phyloP scores from a whole-genome alignment of 2,329 filamentous ascomycete species.

The Ophiostoma himal-ulmi region DNA sequence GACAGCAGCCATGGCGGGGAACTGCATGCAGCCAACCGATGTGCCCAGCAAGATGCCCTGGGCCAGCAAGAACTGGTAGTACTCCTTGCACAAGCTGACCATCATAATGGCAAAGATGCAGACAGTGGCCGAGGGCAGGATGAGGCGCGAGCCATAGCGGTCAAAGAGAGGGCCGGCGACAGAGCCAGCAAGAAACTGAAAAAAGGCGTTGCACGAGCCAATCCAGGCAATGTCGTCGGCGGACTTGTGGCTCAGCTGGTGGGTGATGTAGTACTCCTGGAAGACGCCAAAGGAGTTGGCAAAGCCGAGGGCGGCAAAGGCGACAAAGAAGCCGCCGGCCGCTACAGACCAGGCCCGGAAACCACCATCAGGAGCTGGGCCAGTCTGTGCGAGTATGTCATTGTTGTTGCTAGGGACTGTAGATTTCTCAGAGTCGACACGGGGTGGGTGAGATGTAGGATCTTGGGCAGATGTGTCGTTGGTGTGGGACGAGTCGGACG shows the following conservation, averaged over 20 bases:
- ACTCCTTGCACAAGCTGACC: slow-evolving; percentile 34
- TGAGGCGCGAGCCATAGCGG: slow-evolving; percentile 38
- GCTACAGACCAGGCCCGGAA: slow-evolving; percentile 22
- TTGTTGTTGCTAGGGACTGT: not conserved
- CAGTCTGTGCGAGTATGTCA: not conserved
- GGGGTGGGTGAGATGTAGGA: too few relatives aligned
- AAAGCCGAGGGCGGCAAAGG: slow-evolving; percentile 30
- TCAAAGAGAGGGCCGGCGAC: slow-evolving; percentile 35
- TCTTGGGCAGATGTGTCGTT: not conserved
- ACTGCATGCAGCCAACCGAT: slow-evolving; percentile 33
- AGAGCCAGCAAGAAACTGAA: slow-evolving; percentile 30
- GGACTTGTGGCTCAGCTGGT: slow-evolving; percentile 32
- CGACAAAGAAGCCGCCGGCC: slow-evolving; percentile 27
- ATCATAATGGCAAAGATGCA: slow-evolving; percentile 42
- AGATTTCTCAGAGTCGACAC: not conserved
- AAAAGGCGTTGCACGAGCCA: slow-evolving; percentile 36
- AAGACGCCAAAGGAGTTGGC: slow-evolving; percentile 27
- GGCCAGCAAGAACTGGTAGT: slow-evolving; percentile 39
- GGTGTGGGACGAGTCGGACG: not conserved
- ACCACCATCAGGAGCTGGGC: not conserved
- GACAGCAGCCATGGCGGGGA: slow-evolving; percentile 36
- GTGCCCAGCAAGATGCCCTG: slow-evolving; percentile 37
- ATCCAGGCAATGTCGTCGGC: slow-evolving; percentile 36
- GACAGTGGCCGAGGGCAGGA: slow-evolving; percentile 49
- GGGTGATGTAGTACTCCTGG: slow-evolving; percentile 31